These are phyloP conservation scores for Trypanosomatidae sp. DNA, from an alignment of 208 protist species.

Conservation along the genomic window DNA sequence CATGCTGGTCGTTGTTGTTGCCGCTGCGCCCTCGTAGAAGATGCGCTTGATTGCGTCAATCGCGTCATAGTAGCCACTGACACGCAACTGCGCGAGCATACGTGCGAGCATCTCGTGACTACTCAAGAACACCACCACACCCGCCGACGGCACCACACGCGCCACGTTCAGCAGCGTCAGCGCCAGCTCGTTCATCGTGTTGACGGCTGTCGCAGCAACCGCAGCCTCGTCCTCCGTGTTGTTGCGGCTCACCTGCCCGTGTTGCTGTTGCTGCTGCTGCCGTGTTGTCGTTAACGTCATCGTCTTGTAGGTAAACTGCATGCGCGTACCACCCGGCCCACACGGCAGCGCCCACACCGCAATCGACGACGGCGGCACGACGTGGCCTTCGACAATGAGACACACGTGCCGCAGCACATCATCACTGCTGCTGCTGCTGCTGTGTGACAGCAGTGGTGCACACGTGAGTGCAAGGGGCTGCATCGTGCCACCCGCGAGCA, in stretches of 20 bases:
- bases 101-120: slow-evolving; percentile 80
- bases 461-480: slow-evolving; percentile 75
- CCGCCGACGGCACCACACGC: slow-evolving; percentile 79
- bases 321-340: slow-evolving; percentile 34
- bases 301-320: slow-evolving; percentile 37
- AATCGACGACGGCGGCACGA: slow-evolving; percentile 72
- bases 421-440: background rate
- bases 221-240: background rate
- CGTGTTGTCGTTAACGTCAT: background rate
- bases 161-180: slow-evolving; percentile 75
- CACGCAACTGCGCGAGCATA: slow-evolving; percentile 23
- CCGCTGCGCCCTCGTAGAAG: slow-evolving; percentile 71
- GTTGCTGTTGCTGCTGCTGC: background rate
- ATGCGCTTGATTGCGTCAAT: slow-evolving; percentile 72
- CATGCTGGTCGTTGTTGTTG: too few relatives aligned
- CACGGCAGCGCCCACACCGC: slow-evolving; percentile 37
- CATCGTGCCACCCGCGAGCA: slow-evolving; percentile 91
- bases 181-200: slow-evolving; percentile 41
- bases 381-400: slow-evolving; percentile 64
- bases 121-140: slow-evolving; percentile 92
- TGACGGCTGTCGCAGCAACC: background rate
- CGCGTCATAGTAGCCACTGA: slow-evolving; percentile 20
- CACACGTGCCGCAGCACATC: slow-evolving; percentile 5
- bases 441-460: slow-evolving; percentile 36
- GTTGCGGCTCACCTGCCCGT: background rate